Evolutionary conservation across 2,329 filamentous ascomycete species (phyloP).

Genomic region (Pseudogymnoascus sp.): DNA sequence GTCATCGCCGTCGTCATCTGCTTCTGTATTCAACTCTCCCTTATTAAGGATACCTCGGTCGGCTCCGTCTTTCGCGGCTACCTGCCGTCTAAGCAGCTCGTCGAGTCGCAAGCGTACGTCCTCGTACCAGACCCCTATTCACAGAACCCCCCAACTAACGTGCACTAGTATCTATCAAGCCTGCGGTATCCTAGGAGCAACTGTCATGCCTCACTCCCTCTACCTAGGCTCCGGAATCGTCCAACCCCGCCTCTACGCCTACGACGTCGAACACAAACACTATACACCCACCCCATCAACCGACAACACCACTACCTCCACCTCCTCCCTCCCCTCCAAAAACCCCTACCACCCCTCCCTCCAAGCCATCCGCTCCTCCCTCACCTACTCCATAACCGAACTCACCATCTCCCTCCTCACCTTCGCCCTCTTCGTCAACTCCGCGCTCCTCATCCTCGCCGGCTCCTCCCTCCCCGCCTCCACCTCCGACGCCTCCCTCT

Average conservation of each 20-base stretch:
- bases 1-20: conserved; percentile 64
- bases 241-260: conserved; percentile 58
- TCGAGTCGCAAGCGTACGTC: conserved; percentile 47
- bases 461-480: conserved; percentile 62
- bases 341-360: conserved; percentile 64
- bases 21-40: conserved; percentile 61
- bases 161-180: conserved; percentile 51
- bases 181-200: conserved; percentile 70
- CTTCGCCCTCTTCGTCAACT: conserved; percentile 80
- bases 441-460: conserved; percentile 72
- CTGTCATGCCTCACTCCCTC: conserved; percentile 64
- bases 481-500: conserved; percentile 67
- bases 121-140: neutral
- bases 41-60: conserved; percentile 48
- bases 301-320: conserved; percentile 20
- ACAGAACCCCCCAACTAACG: neutral
- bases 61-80: conserved; percentile 59
- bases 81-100: conserved; percentile 51
- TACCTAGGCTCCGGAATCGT: conserved; percentile 65
- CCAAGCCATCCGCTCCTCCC: conserved; percentile 63
- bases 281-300: conserved; percentile 27
- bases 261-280: conserved; percentile 52
- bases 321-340: conserved; percentile 35
- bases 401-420: conserved; percentile 67
- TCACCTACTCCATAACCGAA: conserved; percentile 67